These are phyloP conservation scores for Ogataea neopini DNA, from an alignment of 805 yeast genomes.

Conservation along the genomic window DNA sequence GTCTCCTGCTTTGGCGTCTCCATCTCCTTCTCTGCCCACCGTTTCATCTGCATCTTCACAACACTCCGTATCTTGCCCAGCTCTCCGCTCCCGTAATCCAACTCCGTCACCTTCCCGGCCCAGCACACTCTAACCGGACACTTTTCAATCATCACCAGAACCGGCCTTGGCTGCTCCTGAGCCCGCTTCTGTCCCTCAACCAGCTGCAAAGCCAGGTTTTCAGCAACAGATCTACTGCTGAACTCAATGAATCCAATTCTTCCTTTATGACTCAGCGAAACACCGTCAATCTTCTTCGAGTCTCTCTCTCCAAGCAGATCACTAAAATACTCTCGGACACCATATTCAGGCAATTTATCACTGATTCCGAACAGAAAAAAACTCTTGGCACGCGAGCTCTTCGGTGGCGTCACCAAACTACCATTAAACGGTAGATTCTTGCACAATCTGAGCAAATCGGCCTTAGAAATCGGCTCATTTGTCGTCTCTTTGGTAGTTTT, in stretches of 20 bases:
- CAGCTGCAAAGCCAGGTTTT: slow-evolving; percentile 37
- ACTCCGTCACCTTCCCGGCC: slow-evolving; percentile 45
- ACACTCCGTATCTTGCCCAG: slow-evolving; percentile 49
- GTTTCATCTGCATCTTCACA: slow-evolving; percentile 53
- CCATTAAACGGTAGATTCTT: slow-evolving; percentile 71
- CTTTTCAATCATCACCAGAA: slow-evolving; percentile 36
- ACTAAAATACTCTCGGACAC: slow-evolving; percentile 51
- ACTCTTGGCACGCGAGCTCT: slow-evolving; percentile 42
- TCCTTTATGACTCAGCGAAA: slow-evolving; percentile 57
- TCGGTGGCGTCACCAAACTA: slow-evolving; percentile 42
- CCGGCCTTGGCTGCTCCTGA: slow-evolving; percentile 27
- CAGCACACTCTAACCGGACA: slow-evolving; percentile 55
- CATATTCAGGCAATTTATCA: slow-evolving; percentile 64
- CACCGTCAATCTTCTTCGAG: slow-evolving; percentile 38
- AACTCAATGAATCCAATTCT: slow-evolving; percentile 67
- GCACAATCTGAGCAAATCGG: slow-evolving; percentile 53
- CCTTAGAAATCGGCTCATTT: slow-evolving; percentile 26
- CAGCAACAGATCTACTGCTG: slow-evolving; percentile 50
- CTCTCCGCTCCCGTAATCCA: slow-evolving; percentile 47
- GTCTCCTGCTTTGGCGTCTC: not conserved
- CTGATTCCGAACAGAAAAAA: slow-evolving; percentile 77
- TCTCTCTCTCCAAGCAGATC: slow-evolving; percentile 24
- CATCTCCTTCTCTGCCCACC: slow-evolving; percentile 46
- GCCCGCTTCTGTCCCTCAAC: slow-evolving; percentile 1
- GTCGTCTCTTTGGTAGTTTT: not conserved